These are phyloP conservation scores for Chloromonas sp. DNA, from an alignment of 163 green algal species.

Conservation along the genomic window DNA sequence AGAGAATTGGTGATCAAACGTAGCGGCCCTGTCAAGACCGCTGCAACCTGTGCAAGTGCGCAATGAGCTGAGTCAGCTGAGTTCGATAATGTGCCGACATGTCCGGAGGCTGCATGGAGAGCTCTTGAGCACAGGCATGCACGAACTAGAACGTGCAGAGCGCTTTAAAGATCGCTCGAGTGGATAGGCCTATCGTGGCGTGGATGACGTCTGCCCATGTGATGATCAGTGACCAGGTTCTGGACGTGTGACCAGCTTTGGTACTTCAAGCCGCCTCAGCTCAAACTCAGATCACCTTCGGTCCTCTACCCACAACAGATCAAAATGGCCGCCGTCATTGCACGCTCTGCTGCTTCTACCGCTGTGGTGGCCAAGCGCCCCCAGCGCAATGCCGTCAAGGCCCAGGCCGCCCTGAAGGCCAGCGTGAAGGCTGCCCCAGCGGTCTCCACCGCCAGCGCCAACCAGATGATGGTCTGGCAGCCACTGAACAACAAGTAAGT, in stretches of 20 bases:
- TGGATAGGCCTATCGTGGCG: not conserved
- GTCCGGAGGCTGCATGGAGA: no score
- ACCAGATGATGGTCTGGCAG: conserved; percentile 65
- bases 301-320: not conserved
- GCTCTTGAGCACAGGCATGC: not conserved
- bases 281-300: not conserved
- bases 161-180: not conserved
- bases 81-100: no score
- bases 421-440: conserved; percentile 23
- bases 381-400: conserved; percentile 3
- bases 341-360: conserved; percentile 21
- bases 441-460: conserved; percentile 37
- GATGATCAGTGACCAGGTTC: not conserved
- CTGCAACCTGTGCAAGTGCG: no score
- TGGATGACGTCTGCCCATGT: not conserved
- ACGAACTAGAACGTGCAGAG: not conserved
- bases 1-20: not conserved
- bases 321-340: conserved; percentile 36
- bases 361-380: conserved; percentile 9
- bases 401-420: conserved; percentile 23
- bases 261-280: not conserved
- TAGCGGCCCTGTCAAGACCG: not conserved
- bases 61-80: no score
- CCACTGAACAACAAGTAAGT: conserved; percentile 72
- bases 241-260: not conserved